These are phyloP conservation scores for Ascochyta lentis DNA, from an alignment of 2,329 filamentous ascomycete genomes.

Conservation along the genomic window DNA sequence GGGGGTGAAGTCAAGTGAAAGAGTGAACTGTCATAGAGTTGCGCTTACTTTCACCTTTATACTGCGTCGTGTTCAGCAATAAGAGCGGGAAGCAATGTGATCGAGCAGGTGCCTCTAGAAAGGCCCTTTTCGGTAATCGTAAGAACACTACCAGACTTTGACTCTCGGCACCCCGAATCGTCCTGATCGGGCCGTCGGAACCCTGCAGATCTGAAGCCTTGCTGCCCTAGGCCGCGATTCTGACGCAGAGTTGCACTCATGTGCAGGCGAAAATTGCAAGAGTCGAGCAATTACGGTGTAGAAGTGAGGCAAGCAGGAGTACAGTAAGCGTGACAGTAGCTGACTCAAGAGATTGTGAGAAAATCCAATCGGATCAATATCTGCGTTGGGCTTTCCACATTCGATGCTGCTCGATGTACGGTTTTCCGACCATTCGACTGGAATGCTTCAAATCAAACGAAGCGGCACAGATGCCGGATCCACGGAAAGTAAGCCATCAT, in stretches of 20 bases:
- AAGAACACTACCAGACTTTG: constrained; percentile 11
- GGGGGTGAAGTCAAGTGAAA: neutral
- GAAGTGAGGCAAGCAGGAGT: constrained; percentile 12
- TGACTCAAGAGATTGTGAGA: constrained; percentile 1
- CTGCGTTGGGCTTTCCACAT: constrained; percentile 3
- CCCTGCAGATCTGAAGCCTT: constrained; percentile 3
- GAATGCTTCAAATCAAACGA: neutral
- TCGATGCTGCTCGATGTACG: constrained; percentile 1
- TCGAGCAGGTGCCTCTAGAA: constrained; percentile 8
- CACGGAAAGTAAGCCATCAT: constrained; percentile 15
- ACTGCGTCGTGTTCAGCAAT: constrained; percentile 1
- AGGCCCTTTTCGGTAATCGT: constrained; percentile 5
- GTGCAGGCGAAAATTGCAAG: neutral
- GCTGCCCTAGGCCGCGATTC: neutral
- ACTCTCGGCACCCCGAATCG: constrained; percentile 13
- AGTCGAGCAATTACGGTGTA: constrained; percentile 12
- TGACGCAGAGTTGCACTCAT: neutral
- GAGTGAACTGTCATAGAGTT: neutral
- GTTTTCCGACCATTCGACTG: constrained; percentile 1
- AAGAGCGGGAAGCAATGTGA: constrained; percentile 7
- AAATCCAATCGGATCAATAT: constrained; percentile 5
- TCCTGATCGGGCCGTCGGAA: constrained; percentile 14
- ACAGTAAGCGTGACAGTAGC: constrained; percentile 9
- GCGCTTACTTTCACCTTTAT: constrained; percentile 11
- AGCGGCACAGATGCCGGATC: constrained; percentile 15